These are phyloP conservation scores for Monosporascus sp. DNA, from an alignment of 2,329 filamentous ascomycete species.

Conservation along the genomic window DNA sequence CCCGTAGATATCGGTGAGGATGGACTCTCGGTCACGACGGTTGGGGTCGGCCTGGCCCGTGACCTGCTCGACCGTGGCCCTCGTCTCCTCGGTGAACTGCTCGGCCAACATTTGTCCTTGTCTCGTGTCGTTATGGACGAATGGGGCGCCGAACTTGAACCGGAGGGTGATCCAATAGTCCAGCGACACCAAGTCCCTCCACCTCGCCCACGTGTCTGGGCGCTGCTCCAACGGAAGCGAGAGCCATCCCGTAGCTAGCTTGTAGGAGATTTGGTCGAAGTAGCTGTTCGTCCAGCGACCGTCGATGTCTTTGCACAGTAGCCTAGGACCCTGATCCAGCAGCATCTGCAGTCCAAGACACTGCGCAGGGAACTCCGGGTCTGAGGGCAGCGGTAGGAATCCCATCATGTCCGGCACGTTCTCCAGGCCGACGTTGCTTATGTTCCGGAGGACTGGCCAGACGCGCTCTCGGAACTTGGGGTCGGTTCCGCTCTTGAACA, in stretches of 20 bases:
- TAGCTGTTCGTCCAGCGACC: constrained; percentile 20
- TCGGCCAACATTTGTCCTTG: constrained; percentile 5
- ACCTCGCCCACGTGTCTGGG: constrained; percentile 14
- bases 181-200: constrained; percentile 11
- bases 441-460: constrained; percentile 15
- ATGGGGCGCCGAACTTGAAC: constrained; percentile 17
- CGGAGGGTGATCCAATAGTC: constrained; percentile 23
- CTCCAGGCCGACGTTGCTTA: constrained; percentile 18
- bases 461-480: not conserved
- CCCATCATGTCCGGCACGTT: constrained; percentile 17
- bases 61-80: constrained; percentile 15
- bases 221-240: constrained; percentile 8
- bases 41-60: constrained; percentile 14
- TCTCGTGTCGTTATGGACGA: constrained; percentile 20
- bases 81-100: constrained; percentile 16
- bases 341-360: constrained; percentile 20
- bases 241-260: constrained; percentile 8
- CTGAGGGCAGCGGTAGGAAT: constrained; percentile 17
- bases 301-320: constrained; percentile 17
- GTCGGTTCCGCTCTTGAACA: too few species aligned
- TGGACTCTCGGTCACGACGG: constrained; percentile 8
- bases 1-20: constrained; percentile 14
- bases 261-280: constrained; percentile 19
- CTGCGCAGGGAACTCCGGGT: constrained; percentile 17
- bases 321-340: constrained; percentile 21